A percentile compares a stretch with the other conserved stretches of the same genome.
Evolutionary conservation across 176 grass and related monocot genomes (phyloP).

Genomic region (Ampelocalamus luodianensis): DNA sequence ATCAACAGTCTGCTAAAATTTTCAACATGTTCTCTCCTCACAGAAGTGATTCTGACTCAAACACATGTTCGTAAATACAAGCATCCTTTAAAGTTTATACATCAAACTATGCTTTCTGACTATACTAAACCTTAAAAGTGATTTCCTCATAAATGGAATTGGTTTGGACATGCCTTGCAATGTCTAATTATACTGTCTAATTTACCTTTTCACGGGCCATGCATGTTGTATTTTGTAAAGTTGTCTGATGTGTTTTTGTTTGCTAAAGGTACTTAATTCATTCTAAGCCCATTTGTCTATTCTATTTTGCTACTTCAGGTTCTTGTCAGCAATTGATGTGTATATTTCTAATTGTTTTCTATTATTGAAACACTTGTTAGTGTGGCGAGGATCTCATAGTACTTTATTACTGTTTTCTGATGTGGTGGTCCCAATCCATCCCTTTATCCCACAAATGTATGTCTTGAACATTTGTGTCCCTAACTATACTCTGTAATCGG

Average conservation of each 20-base stretch:
- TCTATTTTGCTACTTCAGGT: too few relatives aligned
- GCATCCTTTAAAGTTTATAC: not conserved
- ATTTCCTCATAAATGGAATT: conserved; percentile 18
- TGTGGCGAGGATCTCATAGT: too few relatives aligned
- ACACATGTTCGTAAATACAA: not conserved
- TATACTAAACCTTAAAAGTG: conserved; percentile 1
- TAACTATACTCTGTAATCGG: too few relatives aligned
- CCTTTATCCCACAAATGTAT: too few relatives aligned
- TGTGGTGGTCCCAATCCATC: too few relatives aligned
- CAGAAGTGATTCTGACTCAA: not conserved
- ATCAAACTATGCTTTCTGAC: not conserved
- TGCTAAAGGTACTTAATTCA: conserved; percentile 43
- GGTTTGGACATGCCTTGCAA: conserved; percentile 17
- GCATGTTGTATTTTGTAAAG: conserved; percentile 74
- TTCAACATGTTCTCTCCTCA: not conserved
- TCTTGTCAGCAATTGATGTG: too few relatives aligned
- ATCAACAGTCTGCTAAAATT: too few relatives aligned
- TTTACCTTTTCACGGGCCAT: conserved; percentile 57
- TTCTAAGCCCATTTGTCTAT: not conserved
- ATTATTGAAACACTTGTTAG: too few relatives aligned
- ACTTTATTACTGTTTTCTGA: too few relatives aligned
- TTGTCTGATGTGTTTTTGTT: conserved; percentile 38
- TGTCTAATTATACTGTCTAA: conserved; percentile 23
- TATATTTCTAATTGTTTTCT: too few relatives aligned
- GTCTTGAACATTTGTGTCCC: too few relatives aligned